Base-by-base conservation (phyloP, 371 early-diverging fungal genomes). In the Parasitella parasitica region DNA sequence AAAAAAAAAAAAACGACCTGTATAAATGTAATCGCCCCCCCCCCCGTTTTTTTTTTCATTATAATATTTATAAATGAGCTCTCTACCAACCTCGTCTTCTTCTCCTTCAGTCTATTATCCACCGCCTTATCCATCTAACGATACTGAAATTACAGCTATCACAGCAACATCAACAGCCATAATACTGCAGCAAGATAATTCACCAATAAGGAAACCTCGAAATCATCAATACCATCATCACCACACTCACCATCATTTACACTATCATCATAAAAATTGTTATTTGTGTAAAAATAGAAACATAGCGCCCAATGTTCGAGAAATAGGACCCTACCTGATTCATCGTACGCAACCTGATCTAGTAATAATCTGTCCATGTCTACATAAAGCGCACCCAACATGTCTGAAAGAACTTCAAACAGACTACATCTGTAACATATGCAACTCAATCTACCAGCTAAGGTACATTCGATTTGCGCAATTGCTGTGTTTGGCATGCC, bases 401-500 rank as follows among this genome's bases (percentile, higher is more conserved):
- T 77, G 77, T 37, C 28, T 74, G 15, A 57, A 53, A 11, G 27
- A 51, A 12, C 50, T 53, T 11, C 54, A 36, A n/a, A 48, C 36
- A 4, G 57, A 61, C 11, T 64, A 53, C 36, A 50, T 48, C 3
- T 74, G 78, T 41, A 43, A 57, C 3, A 22, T 39, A 4, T 74
- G 78, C 37, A 68, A 72, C 3, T 62, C 65, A 34, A 58, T 58
- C 3, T 77, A 75, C 43, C 63, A 46, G 6, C 27, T 60, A 2
- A 57, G 53, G 34, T 68, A 64, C 20, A 39, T 72, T 15, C 34
- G 37, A 2, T 28, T 56, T 15, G 60, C 60, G 3, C 64, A 60
- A 11, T 26, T 57, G 1, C 20, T 67, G 12, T 69, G 67, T 22
- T 27, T 62, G 6, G 13, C 69, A 0, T 68, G 71, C 9, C 75